Percentiles rank a stretch among this genome's conserved stretches.
phyloP scores from a whole-genome alignment of 768 basidiomycete genomes.

The Lentinula guzmanii region DNA sequence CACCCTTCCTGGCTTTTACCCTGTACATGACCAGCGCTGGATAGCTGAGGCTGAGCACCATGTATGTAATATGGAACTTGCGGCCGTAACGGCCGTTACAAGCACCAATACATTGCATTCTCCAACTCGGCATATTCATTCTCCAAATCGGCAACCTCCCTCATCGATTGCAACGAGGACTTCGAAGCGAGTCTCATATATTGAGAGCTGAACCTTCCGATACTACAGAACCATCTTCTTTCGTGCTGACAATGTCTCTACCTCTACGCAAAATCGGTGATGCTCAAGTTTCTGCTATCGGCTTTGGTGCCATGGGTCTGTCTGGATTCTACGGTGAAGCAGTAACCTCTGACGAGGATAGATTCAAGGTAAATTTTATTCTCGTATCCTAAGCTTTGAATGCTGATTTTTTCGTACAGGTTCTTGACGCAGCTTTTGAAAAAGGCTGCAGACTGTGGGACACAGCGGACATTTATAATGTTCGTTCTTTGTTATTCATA shows the following conservation, averaged over 20 bases:
- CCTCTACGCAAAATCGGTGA: constrained; percentile 24
- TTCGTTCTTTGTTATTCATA: no score
- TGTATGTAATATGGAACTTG: not conserved
- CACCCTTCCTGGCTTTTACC: no score
- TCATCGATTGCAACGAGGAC: not conserved
- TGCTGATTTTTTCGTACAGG: constrained; percentile 5
- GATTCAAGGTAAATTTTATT: constrained; percentile 33
- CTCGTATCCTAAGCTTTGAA: no score
- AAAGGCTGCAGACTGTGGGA: constrained; percentile 38
- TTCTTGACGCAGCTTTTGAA: constrained; percentile 32
- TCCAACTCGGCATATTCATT: not conserved
- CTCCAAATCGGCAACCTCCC: not conserved
- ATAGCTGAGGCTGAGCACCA: no score
- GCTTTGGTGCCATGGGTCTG: constrained; percentile 48
- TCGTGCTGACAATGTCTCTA: not conserved
- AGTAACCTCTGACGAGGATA: constrained; percentile 38
- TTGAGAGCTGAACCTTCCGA: not conserved
- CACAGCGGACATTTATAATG: constrained; percentile 31
- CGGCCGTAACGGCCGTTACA: not conserved
- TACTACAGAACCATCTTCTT: not conserved
- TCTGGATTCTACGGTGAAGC: constrained; percentile 32
- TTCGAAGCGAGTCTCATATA: not conserved
- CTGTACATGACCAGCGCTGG: no score
- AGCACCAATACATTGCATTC: not conserved
- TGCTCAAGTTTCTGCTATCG: constrained; percentile 32